Evolutionary conservation across 2,329 filamentous ascomycete species (phyloP).

Genomic region (Colletotrichum musae): DNA sequence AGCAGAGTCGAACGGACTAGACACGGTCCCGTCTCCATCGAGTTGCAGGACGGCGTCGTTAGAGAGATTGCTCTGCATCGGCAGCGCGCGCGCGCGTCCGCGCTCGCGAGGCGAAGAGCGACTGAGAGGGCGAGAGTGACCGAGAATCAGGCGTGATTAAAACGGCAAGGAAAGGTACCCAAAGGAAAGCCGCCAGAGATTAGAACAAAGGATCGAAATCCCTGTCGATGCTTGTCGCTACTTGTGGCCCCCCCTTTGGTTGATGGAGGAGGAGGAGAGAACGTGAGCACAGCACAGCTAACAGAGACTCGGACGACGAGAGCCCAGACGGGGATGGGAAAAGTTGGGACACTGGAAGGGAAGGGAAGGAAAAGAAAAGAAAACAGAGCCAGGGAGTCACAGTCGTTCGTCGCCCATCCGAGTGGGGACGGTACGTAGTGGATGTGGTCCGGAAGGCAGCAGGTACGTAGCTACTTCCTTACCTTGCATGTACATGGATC

Average conservation of each 20-base stretch:
- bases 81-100: background rate
- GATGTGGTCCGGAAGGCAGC: slow-evolving; percentile 6
- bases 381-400: slow-evolving; percentile 2
- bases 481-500: too few relatives aligned
- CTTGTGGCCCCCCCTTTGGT: slow-evolving; percentile 41
- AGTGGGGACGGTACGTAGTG: slow-evolving; percentile 5
- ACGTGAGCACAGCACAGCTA: slow-evolving; percentile 22
- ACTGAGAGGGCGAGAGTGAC: background rate
- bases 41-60: slow-evolving; percentile 15
- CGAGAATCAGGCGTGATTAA: background rate
- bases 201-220: slow-evolving; percentile 39
- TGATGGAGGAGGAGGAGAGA: slow-evolving; percentile 32
- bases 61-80: slow-evolving; percentile 28
- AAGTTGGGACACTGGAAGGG: background rate
- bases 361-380: slow-evolving; percentile 15
- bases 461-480: slow-evolving; percentile 12
- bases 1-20: slow-evolving; percentile 18
- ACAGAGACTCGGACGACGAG: background rate
- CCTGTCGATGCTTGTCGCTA: slow-evolving; percentile 31
- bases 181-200: slow-evolving; percentile 19
- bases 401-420: slow-evolving; percentile 23
- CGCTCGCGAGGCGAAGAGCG: background rate
- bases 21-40: slow-evolving; percentile 17
- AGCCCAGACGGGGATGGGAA: too few relatives aligned
- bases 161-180: slow-evolving; percentile 1